phyloP scores from a whole-genome alignment of 257 asterid genomes.

The Primulina eburnea region DNA sequence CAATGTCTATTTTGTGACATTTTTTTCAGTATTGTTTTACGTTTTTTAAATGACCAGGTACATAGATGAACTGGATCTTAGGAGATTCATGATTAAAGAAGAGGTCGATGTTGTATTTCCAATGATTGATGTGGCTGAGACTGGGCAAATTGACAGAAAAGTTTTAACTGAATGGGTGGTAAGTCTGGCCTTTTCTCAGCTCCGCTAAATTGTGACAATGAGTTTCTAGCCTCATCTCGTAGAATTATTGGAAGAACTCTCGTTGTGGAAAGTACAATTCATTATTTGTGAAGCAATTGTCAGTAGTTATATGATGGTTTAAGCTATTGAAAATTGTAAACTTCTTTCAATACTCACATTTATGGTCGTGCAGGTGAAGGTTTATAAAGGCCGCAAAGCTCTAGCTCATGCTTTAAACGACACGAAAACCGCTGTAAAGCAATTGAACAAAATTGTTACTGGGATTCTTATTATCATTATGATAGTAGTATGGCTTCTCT shows the following conservation, averaged over 20 bases:
- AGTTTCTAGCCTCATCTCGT: too few relatives aligned
- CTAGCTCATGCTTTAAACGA: constrained; percentile 79
- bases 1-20: background rate
- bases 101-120: constrained; percentile 20
- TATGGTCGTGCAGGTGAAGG: constrained; percentile 63
- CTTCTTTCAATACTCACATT: background rate
- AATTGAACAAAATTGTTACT: constrained; percentile 48
- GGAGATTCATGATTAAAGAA: constrained; percentile 83
- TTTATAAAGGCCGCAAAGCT: constrained; percentile 83
- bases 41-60: constrained; percentile 33
- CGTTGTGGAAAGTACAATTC: too few relatives aligned
- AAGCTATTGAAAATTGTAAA: background rate
- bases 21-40: background rate
- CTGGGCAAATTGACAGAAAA: constrained; percentile 12
- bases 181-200: background rate
- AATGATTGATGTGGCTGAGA: constrained; percentile 20
- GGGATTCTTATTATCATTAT: constrained; percentile 34
- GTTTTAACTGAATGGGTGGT: constrained; percentile 19
- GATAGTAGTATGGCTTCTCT: constrained; percentile 46
- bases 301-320: too few relatives aligned
- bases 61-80: constrained; percentile 63
- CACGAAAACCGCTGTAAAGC: constrained; percentile 64
- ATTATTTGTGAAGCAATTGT: too few relatives aligned
- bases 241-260: too few relatives aligned
- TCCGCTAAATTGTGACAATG: too few relatives aligned